Evolutionary conservation across 78 protist genomes (phyloP).

Genomic region (Dictyostelium citrinum): DNA sequence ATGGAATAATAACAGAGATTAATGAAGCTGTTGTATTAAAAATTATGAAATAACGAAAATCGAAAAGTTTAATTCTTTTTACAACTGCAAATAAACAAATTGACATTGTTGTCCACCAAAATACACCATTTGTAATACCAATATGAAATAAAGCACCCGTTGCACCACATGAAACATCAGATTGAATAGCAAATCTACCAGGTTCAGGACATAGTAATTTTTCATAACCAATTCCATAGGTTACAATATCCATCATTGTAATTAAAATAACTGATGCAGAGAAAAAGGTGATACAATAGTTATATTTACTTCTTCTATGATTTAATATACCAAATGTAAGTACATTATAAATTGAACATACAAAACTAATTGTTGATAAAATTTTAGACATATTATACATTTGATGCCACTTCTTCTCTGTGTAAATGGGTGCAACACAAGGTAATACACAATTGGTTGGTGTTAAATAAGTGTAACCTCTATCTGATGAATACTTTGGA

Average conservation of each 20-base stretch:
- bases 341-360: slow-evolving; percentile 21
- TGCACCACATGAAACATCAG: slow-evolving; percentile 11
- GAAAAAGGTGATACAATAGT: slow-evolving; percentile 26
- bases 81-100: slow-evolving; percentile 21
- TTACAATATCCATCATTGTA: slow-evolving; percentile 31
- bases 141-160: slow-evolving; percentile 36
- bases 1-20: slow-evolving; percentile 6
- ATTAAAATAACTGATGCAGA: background rate
- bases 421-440: slow-evolving; percentile 27
- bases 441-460: slow-evolving; percentile 18
- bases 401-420: slow-evolving; percentile 13
- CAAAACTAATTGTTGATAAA: slow-evolving; percentile 41
- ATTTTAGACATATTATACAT: slow-evolving; percentile 15
- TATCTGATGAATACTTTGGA: background rate
- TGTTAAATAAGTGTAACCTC: slow-evolving; percentile 7
- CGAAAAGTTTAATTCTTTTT: background rate
- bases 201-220: slow-evolving; percentile 13
- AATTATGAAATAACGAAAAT: background rate
- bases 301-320: slow-evolving; percentile 5
- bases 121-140: slow-evolving; percentile 4
- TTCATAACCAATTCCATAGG: slow-evolving; percentile 6
- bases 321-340: slow-evolving; percentile 31
- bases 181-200: slow-evolving; percentile 28
- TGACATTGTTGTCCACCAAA: slow-evolving; percentile 66
- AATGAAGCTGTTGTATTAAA: background rate